phyloP scores from a whole-genome alignment of 2,329 filamentous ascomycete species.

The Pyricularia sp. region DNA sequence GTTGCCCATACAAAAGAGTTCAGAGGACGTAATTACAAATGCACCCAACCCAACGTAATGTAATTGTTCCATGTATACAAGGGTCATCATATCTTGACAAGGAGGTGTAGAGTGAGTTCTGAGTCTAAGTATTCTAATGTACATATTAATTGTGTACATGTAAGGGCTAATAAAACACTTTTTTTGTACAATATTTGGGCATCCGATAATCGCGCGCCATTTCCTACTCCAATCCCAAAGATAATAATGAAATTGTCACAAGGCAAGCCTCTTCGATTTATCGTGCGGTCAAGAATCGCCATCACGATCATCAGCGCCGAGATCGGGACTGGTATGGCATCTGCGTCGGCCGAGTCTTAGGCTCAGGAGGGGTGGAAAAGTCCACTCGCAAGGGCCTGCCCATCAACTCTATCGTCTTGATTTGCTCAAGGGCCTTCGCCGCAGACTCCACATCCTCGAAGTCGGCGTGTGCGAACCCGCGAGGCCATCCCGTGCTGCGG shows the following conservation, averaged over 20 bases:
- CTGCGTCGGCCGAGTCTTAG: not conserved
- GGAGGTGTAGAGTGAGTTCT: not conserved
- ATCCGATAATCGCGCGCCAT: not conserved
- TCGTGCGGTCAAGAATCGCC: not conserved
- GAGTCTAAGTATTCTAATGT: not conserved
- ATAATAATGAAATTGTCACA: not conserved
- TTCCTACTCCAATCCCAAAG: not conserved
- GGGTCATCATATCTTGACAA: not conserved
- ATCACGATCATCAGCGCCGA: not conserved
- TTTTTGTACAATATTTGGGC: not conserved
- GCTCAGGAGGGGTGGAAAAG: slow-evolving; percentile 28
- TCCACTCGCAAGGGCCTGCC: slow-evolving; percentile 54
- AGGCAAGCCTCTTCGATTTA: not conserved
- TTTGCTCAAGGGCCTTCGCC: slow-evolving; percentile 39
- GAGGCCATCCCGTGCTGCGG: slow-evolving; percentile 62
- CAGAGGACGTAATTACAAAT: not conserved
- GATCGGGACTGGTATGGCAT: no score
- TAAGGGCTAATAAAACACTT: not conserved
- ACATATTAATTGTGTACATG: not conserved
- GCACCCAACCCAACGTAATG: not conserved
- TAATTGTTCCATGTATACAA: not conserved
- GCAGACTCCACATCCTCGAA: slow-evolving; percentile 58
- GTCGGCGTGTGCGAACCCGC: slow-evolving; percentile 76
- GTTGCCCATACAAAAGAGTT: no score
- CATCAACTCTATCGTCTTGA: slow-evolving; percentile 47